A percentile compares a stretch with the other conserved stretches of the same genome.
Conservation (phyloP, 306 rosid genomes). For the Abrus pulchellus region DNA sequence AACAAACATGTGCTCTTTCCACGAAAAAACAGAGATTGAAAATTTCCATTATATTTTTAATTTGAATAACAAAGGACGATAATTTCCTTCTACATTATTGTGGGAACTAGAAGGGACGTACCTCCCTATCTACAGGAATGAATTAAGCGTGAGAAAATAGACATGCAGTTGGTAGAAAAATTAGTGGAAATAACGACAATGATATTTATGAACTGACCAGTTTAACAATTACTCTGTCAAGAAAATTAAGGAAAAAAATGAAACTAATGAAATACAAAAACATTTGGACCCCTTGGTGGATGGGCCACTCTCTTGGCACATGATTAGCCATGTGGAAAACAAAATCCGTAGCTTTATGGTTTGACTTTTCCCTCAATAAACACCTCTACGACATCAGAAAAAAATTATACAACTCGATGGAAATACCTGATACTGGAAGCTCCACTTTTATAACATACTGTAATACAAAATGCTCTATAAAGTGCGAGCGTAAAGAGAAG, state of each 20-base stretch:
- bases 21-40: too few species aligned
- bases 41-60: too few species aligned
- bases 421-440: conserved; percentile 70
- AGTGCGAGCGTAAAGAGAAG: conserved; percentile 47
- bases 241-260: conserved; percentile 55
- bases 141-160: background rate
- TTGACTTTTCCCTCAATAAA: conserved; percentile 66
- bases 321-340: conserved; percentile 63
- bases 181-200: conserved; percentile 41
- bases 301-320: conserved; percentile 66
- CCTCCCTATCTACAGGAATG: background rate
- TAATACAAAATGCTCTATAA: conserved; percentile 61
- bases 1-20: too few species aligned
- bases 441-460: conserved; percentile 72
- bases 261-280: conserved; percentile 66
- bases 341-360: conserved; percentile 82
- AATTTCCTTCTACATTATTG: too few species aligned
- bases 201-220: conserved; percentile 64
- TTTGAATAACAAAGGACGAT: too few species aligned
- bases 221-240: conserved; percentile 62
- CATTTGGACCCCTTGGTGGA: conserved; percentile 68
- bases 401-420: conserved; percentile 84
- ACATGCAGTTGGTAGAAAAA: background rate
- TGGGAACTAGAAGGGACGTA: too few species aligned
- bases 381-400: conserved; percentile 68